Base-by-base conservation (phyloP, 768 basidiomycete genomes). In the Trametes coccinea region DNA sequence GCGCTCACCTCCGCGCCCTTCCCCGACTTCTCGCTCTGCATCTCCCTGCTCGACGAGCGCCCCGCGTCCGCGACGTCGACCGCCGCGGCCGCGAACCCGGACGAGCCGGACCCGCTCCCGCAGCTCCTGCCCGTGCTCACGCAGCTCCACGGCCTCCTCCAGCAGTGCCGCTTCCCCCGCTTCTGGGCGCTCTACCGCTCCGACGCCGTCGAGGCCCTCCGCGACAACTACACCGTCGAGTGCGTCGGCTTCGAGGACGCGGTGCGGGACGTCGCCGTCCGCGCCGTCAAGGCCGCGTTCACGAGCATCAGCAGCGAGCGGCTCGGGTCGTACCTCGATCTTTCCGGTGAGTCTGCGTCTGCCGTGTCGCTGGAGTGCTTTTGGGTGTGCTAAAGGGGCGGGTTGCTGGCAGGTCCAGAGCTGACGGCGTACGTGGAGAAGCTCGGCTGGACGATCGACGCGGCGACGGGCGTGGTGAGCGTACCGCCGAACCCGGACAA, bases 11-110 rank as follows among this genome's bases (percentile, higher is more conserved):
- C 92, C 1, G 82, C 88, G 51, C 93, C 94, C 37, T 82, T 89
- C 47, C 92, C 95, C 59, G 96, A 99, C 73, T 99, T 96, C 79
- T 90, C 92, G 69, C 90, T 98, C 65, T 95, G 92, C 69, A 84
- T 96, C 67, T 92, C 95, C 50, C 83, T 99, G n/a, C 80, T 95
- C 41, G 91, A 93, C 61, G 93, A 94, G 66, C 84, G 87, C 49
- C 73, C 81, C 16, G 70, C 75, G 52, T 84, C 74, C 60, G 60
- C 80, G 43, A 22, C 52, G 47, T 71, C 81, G 10, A 22, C 52
- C 48, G 72, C 81, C 11, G 70, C 74, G 59, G 61, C 80, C 58
- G 61, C 80, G 45, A 81, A 79, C 66, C 76, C 85, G 10, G 91
- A 93, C 67, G 91, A 93, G 69, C 88, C 89, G 30, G 91, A 93